Evolutionary conservation across 306 rosid genomes (phyloP).

Genomic region (Gleditsia sinensis): DNA sequence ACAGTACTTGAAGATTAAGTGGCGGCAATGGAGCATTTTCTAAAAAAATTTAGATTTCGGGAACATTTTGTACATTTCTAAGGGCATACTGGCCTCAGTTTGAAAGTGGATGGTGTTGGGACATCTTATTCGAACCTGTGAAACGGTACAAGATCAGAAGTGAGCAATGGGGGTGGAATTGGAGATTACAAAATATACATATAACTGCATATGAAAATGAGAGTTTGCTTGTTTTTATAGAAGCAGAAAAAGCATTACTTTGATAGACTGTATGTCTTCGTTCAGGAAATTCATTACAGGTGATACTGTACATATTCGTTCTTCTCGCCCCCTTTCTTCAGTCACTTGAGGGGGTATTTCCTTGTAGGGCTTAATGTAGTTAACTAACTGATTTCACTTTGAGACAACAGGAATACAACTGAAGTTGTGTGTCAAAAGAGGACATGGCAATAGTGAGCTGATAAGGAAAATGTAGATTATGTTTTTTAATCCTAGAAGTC

Average conservation of each 20-base stretch:
- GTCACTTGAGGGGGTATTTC: background rate
- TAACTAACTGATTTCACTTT: constrained; percentile 9
- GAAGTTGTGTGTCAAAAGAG: background rate
- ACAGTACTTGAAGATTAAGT: constrained; percentile 22
- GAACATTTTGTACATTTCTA: constrained; percentile 14
- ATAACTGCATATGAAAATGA: constrained; percentile 19
- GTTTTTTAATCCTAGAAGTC: background rate
- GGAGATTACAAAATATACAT: background rate
- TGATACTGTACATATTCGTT: constrained; percentile 4
- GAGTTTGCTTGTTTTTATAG: constrained; percentile 21
- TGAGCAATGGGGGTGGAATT: constrained; percentile 23
- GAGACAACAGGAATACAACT: constrained; percentile 13
- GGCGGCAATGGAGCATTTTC: constrained; percentile 13
- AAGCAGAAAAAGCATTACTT: constrained; percentile 25
- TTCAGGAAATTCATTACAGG: constrained; percentile 16
- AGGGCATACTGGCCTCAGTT: constrained; percentile 28
- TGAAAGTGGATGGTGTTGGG: constrained; percentile 33
- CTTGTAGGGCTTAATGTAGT: background rate
- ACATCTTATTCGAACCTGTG: constrained; percentile 3
- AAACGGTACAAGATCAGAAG: constrained; percentile 25
- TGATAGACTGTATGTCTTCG: constrained; percentile 24
- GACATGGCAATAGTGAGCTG: background rate
- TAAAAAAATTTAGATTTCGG: constrained; percentile 4
- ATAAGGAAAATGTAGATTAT: background rate
- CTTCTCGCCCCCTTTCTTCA: background rate